Conservation (phyloP, 2,329 filamentous ascomycete genomes). For the Aspergillus felis region DNA sequence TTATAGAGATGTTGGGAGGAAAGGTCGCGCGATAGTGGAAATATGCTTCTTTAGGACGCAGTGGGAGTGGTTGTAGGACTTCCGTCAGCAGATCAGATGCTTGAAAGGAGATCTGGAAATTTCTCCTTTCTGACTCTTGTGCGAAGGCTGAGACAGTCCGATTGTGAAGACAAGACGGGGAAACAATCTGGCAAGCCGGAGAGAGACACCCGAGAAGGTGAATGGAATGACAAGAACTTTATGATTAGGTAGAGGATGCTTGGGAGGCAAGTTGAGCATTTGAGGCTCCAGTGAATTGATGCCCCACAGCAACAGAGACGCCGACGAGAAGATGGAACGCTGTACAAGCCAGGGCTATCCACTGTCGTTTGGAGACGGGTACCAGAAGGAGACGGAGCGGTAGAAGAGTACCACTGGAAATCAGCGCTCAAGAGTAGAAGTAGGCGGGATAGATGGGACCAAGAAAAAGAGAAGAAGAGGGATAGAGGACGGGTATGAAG, state of each 20-base stretch:
- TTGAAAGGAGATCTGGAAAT: neutral
- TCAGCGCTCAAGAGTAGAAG: constrained; percentile 4
- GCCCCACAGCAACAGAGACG: neutral
- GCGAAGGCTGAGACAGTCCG: neutral
- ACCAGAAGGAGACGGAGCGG: neutral
- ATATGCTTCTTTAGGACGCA: neutral
- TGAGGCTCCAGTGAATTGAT: neutral
- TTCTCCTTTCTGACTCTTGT: neutral
- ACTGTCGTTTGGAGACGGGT: neutral
- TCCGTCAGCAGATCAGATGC: neutral
- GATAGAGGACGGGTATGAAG: constrained; percentile 21
- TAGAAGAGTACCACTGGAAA: constrained; percentile 1
- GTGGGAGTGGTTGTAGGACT: neutral
- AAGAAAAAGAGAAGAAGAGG: constrained; percentile 5
- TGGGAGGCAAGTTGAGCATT: neutral
- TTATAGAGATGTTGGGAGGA: neutral
- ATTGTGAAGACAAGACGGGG: neutral
- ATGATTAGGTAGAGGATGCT: neutral
- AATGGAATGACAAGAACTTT: neutral
- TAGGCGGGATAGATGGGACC: constrained; percentile 5
- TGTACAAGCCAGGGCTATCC: neutral
- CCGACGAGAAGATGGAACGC: neutral
- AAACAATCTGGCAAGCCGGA: neutral
- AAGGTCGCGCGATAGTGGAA: neutral
- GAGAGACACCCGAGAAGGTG: neutral